phyloP scores from a whole-genome alignment of 169 alveolate species.

The Cryptosporidium meleagridis region DNA sequence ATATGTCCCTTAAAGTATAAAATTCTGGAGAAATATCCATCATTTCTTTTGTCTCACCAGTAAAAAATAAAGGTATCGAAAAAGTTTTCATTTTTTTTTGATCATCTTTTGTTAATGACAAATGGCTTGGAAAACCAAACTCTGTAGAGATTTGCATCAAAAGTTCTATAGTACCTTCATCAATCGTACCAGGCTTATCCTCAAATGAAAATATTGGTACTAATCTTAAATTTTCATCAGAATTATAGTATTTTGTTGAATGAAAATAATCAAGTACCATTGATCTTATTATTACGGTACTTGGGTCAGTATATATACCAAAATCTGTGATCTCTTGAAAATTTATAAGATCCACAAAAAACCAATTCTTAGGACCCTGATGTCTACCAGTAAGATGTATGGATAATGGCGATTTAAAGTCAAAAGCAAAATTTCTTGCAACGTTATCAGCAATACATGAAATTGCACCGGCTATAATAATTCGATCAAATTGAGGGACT shows the following conservation, averaged over 20 bases:
- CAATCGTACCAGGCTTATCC: slow-evolving; percentile 45
- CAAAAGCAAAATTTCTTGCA: slow-evolving; percentile 76
- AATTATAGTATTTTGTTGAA: slow-evolving; percentile 66
- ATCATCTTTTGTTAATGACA: not conserved
- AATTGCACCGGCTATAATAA: slow-evolving; percentile 77
- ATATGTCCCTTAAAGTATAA: slow-evolving; percentile 67
- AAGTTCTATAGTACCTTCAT: slow-evolving; percentile 54
- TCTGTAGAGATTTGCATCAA: slow-evolving; percentile 46
- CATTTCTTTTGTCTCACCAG: slow-evolving; percentile 57
- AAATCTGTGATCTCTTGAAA: slow-evolving; percentile 78
- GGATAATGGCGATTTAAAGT: slow-evolving; percentile 78
- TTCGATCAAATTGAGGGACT: slow-evolving; percentile 78
- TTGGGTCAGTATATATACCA: slow-evolving; percentile 80
- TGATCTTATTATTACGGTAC: slow-evolving; percentile 77
- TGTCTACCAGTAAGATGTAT: slow-evolving; percentile 80
- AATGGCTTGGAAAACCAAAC: slow-evolving; percentile 29
- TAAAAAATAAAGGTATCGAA: slow-evolving; percentile 36
- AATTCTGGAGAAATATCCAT: slow-evolving; percentile 76
- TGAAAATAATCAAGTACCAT: slow-evolving; percentile 80
- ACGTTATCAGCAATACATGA: slow-evolving; percentile 80
- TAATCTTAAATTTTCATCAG: not conserved
- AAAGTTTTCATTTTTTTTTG: not conserved
- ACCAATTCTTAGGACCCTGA: slow-evolving; percentile 79
- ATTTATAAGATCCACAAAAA: slow-evolving; percentile 78
- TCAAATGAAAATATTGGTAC: slow-evolving; percentile 41